Base-by-base conservation (phyloP, 1,284 basidiomycete genomes). In the Sanguinoderma infundibulare region DNA sequence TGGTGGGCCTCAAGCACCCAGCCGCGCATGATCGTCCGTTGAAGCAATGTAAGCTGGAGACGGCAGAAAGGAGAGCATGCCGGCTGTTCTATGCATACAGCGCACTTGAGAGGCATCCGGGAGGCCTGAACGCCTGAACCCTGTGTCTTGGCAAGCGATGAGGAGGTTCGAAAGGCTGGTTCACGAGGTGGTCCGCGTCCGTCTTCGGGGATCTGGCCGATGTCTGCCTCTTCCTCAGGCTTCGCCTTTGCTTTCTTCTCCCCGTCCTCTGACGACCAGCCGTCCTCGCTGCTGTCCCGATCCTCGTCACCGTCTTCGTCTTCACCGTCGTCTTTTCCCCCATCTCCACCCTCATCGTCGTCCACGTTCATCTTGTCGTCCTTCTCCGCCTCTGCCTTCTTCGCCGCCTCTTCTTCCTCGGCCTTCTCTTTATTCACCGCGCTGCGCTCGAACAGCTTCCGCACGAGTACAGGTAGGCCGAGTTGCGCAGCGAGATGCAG, bases 401-500 rank as follows among this genome's bases (percentile, higher is more conserved):
- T 60, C 53, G 62, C n/a, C n/a, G n/a, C n/a, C n/a, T n/a, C 74
- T 9, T 72, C 72, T 58, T 73, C 74, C 57, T 75, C 72, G 8
- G 67, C 73, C 49, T 74, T 69, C 57, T 78, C 75, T 35, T 74
- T 73, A 46, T 76, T 78, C 10, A 69, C 51, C 1, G 73, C 75
- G 67, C 82, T 86, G 61, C 77, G 77, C 62, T 82, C 79, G 20
- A 87, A 68, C 38, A 87, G 67, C 72, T 83, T 85, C 50, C 75
- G 70, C 12, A 86, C 74, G 1, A 87, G 74, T 2, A 30, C 57
- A 5, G 76, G 64, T 36, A 79, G 67, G 53, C 81, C 79, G 57
- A 76, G 72, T 65, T 85, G 82, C 1, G 82, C 84, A 3, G 84
- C 85, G 17, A 87, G 72, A 70, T 87, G 86, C 42, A 87, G 69